phyloP scores from a whole-genome alignment of 257 asterid species.

The Scutellaria barbata region DNA sequence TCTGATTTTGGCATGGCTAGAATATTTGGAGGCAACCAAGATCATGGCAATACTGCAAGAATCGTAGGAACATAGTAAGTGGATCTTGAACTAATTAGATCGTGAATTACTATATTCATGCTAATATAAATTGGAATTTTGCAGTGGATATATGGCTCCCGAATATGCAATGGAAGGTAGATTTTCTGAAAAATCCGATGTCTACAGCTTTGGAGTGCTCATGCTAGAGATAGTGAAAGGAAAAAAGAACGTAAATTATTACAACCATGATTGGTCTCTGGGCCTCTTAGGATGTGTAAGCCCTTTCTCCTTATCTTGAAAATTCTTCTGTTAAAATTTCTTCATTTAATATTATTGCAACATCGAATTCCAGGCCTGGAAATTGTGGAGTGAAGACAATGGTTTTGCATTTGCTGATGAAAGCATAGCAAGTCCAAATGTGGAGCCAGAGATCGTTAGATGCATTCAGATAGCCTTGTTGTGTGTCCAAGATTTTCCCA shows the following conservation, averaged over 20 bases:
- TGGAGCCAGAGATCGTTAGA: not conserved
- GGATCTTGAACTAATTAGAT: not conserved
- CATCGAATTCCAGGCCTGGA: conserved; percentile 20
- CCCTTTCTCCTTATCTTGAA: not conserved
- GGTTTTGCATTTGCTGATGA: not conserved
- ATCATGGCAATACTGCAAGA: conserved; percentile 52
- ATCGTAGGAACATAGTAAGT: conserved; percentile 71
- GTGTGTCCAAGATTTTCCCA: conserved; percentile 22
- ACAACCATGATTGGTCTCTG: conserved; percentile 20
- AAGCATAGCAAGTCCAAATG: not conserved
- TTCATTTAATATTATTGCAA: not conserved
- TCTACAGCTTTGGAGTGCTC: conserved; percentile 18
- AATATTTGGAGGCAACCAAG: conserved; percentile 53
- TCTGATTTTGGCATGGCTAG: conserved; percentile 71
- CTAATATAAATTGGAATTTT: not conserved
- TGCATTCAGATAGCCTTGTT: conserved; percentile 10
- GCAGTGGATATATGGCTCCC: conserved; percentile 25
- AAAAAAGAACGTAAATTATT: conserved; percentile 10
- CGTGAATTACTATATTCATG: too few species aligned
- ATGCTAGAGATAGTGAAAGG: conserved; percentile 21
- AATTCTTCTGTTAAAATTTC: not conserved
- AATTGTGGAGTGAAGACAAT: conserved; percentile 17
- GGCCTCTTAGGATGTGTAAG: conserved; percentile 21
- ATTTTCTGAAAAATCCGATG: conserved; percentile 25
- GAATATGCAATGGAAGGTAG: conserved; percentile 27